Evolutionary conservation across 2,329 filamentous ascomycete species (phyloP).

Genomic region (Neopestalotiopsis clavispora): DNA sequence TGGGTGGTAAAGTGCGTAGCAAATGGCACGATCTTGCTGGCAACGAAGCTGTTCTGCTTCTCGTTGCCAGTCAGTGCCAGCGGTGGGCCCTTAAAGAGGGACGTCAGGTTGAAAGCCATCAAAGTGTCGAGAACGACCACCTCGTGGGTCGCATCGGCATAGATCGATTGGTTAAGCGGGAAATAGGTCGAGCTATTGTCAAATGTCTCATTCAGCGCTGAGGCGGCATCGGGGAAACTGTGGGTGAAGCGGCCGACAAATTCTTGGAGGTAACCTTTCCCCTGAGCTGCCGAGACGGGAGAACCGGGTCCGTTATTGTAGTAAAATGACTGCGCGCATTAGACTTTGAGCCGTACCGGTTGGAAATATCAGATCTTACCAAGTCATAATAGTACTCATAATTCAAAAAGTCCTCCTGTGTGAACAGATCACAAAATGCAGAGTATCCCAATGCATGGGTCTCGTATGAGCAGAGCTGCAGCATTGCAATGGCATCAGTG

Average conservation of each 20-base stretch:
- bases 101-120: conserved; percentile 38
- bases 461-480: conserved; percentile 42
- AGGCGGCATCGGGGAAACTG: conserved; percentile 32
- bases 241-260: conserved; percentile 37
- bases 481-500: conserved; percentile 43
- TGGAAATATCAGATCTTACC: conserved; percentile 28
- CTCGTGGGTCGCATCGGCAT: conserved; percentile 47
- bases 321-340: conserved; percentile 30
- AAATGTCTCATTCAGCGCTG: conserved; percentile 37
- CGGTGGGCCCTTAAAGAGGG: conserved; percentile 34
- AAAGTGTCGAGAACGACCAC: conserved; percentile 39
- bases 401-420: conserved; percentile 45
- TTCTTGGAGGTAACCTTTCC: conserved; percentile 38
- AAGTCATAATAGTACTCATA: conserved; percentile 50
- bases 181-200: conserved; percentile 47
- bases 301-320: conserved; percentile 39
- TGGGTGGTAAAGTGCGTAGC: conserved; percentile 38
- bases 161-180: conserved; percentile 47
- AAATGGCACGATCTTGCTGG: conserved; percentile 38
- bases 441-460: conserved; percentile 46
- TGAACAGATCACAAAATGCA: conserved; percentile 46
- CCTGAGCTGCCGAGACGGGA: conserved; percentile 38
- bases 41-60: conserved; percentile 31
- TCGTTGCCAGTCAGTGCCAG: conserved; percentile 26
- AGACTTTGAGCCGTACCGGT: neutral